Percentiles rank a stretch among this genome's conserved stretches.
Conservation (phyloP, 1,284 basidiomycete genomes). For the Paramarasmius palmivorus region DNA sequence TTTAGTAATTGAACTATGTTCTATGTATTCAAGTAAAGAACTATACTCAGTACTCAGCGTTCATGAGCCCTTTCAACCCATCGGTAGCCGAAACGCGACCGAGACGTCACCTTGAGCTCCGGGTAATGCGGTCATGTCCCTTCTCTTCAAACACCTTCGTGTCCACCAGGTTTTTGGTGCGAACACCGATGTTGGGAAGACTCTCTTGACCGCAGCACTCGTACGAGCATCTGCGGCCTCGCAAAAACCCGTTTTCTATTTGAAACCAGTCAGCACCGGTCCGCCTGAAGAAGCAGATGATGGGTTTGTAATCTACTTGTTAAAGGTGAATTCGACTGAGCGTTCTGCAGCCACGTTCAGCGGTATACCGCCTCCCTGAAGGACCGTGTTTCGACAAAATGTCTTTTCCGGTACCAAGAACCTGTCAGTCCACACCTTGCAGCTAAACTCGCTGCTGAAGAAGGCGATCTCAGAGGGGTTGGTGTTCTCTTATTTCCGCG, state of each 20-base stretch:
- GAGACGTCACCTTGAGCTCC: neutral
- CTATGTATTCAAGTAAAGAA: no score
- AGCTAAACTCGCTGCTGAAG: conserved; percentile 57
- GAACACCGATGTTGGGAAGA: conserved; percentile 93
- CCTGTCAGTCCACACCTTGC: conserved; percentile 96
- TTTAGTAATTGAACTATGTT: no score
- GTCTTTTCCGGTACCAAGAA: conserved; percentile 83
- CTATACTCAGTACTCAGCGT: no score
- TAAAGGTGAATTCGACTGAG: neutral
- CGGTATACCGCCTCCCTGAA: conserved; percentile 50
- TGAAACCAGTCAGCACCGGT: conserved; percentile 93
- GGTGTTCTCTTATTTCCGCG: neutral
- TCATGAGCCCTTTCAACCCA: no score
- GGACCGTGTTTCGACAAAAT: conserved; percentile 59
- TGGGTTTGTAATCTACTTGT: conserved; percentile 46
- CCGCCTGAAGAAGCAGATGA: conserved; percentile 81
- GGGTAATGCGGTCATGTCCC: conserved; percentile 32
- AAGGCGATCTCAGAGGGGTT: conserved; percentile 27
- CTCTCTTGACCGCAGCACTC: conserved; percentile 83
- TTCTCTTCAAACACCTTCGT: conserved; percentile 76
- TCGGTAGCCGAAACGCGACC: no score
- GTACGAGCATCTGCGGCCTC: conserved; percentile 67
- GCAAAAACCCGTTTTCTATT: conserved; percentile 66
- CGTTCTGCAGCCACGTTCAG: conserved; percentile 63
- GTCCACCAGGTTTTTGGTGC: conserved; percentile 91